Percentiles rank a stretch among this genome's conserved stretches.
These are phyloP conservation scores for Xylaria cubensis DNA, from an alignment of 495 filamentous ascomycete species.

Conservation along the genomic window DNA sequence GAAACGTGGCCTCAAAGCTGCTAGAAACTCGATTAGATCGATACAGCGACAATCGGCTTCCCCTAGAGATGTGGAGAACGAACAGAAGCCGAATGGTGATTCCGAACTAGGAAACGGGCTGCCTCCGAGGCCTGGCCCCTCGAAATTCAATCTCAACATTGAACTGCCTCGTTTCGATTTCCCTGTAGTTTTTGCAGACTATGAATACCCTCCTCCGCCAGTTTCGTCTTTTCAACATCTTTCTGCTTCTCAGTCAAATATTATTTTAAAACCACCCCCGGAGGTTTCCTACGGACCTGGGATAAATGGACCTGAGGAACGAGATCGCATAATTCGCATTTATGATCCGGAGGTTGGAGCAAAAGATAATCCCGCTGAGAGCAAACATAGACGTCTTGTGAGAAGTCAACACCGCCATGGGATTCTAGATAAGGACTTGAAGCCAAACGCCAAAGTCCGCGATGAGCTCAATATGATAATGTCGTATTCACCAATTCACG, in stretches of 20 bases:
- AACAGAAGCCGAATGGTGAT: slow-evolving; percentile 41
- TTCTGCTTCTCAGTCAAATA: slow-evolving; percentile 66
- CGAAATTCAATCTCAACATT: slow-evolving; percentile 76
- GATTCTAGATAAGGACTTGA: slow-evolving; percentile 88
- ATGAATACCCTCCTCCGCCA: slow-evolving; percentile 86
- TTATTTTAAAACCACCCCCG: slow-evolving; percentile 75
- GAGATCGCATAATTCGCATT: slow-evolving; percentile 72
- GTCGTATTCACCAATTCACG: slow-evolving; percentile 89
- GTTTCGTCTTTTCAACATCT: slow-evolving; percentile 73
- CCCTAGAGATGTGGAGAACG: slow-evolving; percentile 41
- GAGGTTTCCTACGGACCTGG: slow-evolving; percentile 85
- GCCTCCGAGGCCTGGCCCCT: slow-evolving; percentile 56
- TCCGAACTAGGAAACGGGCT: slow-evolving; percentile 48
- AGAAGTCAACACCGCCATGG: slow-evolving; percentile 88
- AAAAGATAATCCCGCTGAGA: slow-evolving; percentile 91
- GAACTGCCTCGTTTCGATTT: slow-evolving; percentile 96
- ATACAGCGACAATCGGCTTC: slow-evolving; percentile 43
- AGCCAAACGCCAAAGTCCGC: slow-evolving; percentile 93
- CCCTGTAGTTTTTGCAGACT: slow-evolving; percentile 92
- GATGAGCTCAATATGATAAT: slow-evolving; percentile 93
- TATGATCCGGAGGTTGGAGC: slow-evolving; percentile 94
- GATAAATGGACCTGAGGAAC: slow-evolving; percentile 69
- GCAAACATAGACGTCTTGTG: slow-evolving; percentile 90
- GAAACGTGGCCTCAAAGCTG: slow-evolving; percentile 68
- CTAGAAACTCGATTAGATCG: slow-evolving; percentile 45